Conservation (phyloP, 192 early-diverging fungal genomes). For the Umbelopsis sp. region DNA sequence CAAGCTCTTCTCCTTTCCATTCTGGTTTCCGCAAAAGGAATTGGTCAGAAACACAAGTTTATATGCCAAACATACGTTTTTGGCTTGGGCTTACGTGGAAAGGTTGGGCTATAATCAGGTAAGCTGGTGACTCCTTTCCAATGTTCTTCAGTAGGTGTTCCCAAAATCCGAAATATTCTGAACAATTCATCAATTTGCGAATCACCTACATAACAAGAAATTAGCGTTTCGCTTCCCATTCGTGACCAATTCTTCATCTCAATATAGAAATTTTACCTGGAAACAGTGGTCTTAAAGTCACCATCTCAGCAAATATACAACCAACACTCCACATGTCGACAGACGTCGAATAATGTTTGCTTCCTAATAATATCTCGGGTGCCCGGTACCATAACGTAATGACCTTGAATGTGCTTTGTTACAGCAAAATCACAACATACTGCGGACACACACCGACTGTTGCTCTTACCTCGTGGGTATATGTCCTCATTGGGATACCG, state of each 20-base stretch:
- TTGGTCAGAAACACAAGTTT: background rate
- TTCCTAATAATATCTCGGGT: constrained; percentile 94
- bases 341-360: constrained; percentile 85
- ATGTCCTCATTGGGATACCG: constrained; percentile 87
- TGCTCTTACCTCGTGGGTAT: constrained; percentile 84
- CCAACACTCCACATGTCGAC: constrained; percentile 99
- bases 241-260: background rate
- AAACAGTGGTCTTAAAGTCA: constrained; percentile 76
- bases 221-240: background rate
- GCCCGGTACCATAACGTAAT: constrained; percentile 95
- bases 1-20: constrained; percentile 13
- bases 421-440: background rate
- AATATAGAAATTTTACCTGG: constrained; percentile 57
- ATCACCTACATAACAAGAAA: constrained; percentile 39
- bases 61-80: background rate
- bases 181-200: constrained; percentile 67
- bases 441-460: background rate
- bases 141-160: constrained; percentile 73
- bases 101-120: constrained; percentile 51
- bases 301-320: constrained; percentile 98
- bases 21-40: constrained; percentile 19
- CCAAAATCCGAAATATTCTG: constrained; percentile 61
- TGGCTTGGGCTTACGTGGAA: constrained; percentile 45
- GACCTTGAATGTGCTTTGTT: constrained; percentile 51
- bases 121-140: constrained; percentile 59